A percentile compares a stretch with the other conserved stretches of the same genome.
Conservation (phyloP, 108 stramenopile species). For the Fistulifera pelliculosa region DNA sequence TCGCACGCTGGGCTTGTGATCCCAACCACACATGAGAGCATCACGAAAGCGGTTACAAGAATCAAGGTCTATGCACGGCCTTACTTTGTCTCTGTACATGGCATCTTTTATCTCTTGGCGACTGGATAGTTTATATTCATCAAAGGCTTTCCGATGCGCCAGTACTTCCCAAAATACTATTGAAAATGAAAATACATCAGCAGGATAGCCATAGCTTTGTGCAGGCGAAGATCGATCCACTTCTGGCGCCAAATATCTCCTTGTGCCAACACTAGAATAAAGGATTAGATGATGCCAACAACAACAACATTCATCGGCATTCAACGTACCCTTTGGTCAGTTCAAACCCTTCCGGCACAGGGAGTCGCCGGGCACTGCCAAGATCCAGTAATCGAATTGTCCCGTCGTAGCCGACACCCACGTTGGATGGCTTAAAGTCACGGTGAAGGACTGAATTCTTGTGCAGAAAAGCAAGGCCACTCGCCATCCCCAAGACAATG, state of each 20-base stretch:
- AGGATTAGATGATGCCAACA: too few relatives aligned
- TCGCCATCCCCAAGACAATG: constrained; percentile 22
- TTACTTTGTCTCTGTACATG: too few relatives aligned
- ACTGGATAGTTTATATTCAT: not conserved
- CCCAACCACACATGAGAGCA: too few relatives aligned
- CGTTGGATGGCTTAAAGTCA: too few relatives aligned
- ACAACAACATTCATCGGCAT: too few relatives aligned
- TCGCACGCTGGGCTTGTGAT: too few relatives aligned
- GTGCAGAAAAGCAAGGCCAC: constrained; percentile 83
- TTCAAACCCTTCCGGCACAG: not conserved
- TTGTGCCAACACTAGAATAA: constrained; percentile 25
- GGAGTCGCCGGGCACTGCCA: not conserved
- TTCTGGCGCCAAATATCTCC: constrained; percentile 74
- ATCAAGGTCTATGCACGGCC: too few relatives aligned
- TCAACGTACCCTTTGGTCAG: not conserved
- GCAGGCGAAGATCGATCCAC: constrained; percentile 16
- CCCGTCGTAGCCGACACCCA: not conserved
- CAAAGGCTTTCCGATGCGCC: constrained; percentile 36
- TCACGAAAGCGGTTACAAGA: too few relatives aligned
- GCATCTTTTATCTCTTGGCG: too few relatives aligned
- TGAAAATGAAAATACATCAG: constrained; percentile 55
- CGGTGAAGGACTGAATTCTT: constrained; percentile 50
- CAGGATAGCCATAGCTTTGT: constrained; percentile 47
- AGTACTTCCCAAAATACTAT: constrained; percentile 51
- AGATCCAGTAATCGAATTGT: not conserved